Evolutionary conservation across 2,329 filamentous ascomycete species (phyloP).

Genomic region (Xylariaceae sp.): DNA sequence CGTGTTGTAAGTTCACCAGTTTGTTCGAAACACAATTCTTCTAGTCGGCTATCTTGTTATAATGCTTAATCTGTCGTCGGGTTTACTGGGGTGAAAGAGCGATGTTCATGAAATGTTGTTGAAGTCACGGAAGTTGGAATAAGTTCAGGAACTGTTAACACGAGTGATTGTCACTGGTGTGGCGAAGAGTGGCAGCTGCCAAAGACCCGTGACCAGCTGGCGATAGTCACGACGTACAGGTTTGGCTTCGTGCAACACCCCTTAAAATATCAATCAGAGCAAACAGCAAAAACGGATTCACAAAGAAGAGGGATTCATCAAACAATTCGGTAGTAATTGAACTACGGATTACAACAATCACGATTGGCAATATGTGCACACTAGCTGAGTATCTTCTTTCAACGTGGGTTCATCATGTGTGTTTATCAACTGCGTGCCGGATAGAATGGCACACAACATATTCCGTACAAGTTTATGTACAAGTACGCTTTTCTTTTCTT

Average conservation of each 20-base stretch:
- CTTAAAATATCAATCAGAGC: not conserved
- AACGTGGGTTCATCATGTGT: not conserved
- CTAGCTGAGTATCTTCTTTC: too few relatives aligned
- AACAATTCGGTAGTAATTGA: too few relatives aligned
- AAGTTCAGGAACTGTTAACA: not conserved
- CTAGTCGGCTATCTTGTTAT: too few relatives aligned
- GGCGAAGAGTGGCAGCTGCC: not conserved
- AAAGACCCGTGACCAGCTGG: not conserved
- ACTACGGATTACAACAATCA: too few relatives aligned
- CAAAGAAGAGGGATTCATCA: too few relatives aligned
- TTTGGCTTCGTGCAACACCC: not conserved
- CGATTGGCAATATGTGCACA: too few relatives aligned
- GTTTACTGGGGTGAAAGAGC: too few relatives aligned
- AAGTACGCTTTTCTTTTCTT: not conserved
- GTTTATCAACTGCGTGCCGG: not conserved
- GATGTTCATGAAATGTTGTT: not conserved
- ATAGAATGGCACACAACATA: not conserved
- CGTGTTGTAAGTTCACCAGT: too few relatives aligned
- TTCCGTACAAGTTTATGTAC: constrained; percentile 8
- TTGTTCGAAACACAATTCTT: too few relatives aligned
- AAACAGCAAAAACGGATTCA: not conserved
- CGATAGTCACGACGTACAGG: not conserved
- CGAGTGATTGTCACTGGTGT: not conserved
- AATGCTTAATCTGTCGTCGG: too few relatives aligned
- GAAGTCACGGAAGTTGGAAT: not conserved